Conservation (phyloP, 768 basidiomycete species). For the Termitomyces sp. region DNA sequence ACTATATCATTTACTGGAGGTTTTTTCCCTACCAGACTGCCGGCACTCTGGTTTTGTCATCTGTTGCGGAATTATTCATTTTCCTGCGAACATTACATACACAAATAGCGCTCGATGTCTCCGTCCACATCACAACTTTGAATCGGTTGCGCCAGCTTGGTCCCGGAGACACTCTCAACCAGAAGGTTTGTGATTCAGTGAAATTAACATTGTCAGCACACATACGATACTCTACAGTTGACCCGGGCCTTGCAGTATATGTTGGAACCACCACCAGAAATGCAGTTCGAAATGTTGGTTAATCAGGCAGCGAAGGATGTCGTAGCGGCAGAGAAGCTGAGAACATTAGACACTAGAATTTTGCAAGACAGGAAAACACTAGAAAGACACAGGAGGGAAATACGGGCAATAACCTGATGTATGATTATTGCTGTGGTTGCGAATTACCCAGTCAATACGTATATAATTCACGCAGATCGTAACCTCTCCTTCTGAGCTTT, state of each 20-base stretch:
- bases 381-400: conserved; percentile 20
- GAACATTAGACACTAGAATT: conserved; percentile 38
- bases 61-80: conserved; percentile 59
- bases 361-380: conserved; percentile 24
- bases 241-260: conserved; percentile 46
- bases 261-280: conserved; percentile 44
- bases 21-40: conserved; percentile 35
- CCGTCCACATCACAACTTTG: conserved; percentile 43
- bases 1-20: neutral
- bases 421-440: neutral
- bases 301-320: conserved; percentile 60
- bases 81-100: conserved; percentile 55
- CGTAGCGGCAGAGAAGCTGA: conserved; percentile 64
- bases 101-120: conserved; percentile 47
- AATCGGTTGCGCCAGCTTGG: conserved; percentile 42
- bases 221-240: conserved; percentile 32
- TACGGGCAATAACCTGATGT: conserved; percentile 9
- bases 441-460: neutral
- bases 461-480: conserved; percentile 46
- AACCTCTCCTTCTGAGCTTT: conserved; percentile 56
- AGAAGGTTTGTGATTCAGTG: conserved; percentile 36
- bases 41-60: conserved; percentile 48
- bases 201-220: neutral
- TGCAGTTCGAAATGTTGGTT: conserved; percentile 39
- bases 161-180: conserved; percentile 40